Evolutionary conservation across 306 rosid species (phyloP).

Genomic region (Inga leiocalycina): DNA sequence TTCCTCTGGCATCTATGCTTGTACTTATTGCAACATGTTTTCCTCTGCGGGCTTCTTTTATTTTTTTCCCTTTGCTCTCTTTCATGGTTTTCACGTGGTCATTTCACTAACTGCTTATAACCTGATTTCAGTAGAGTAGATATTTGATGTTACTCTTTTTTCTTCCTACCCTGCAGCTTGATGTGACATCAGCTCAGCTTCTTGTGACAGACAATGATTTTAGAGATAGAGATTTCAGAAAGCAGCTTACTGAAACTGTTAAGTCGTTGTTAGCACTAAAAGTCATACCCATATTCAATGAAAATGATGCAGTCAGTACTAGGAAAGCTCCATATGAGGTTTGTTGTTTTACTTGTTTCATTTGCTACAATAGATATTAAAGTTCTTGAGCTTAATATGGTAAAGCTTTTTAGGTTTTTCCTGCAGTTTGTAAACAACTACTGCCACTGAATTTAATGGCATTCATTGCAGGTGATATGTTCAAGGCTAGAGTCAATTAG

Average conservation of each 20-base stretch:
- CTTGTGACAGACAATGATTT: constrained; percentile 96
- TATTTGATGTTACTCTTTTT: constrained; percentile 31
- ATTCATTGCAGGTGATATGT: constrained; percentile 13
- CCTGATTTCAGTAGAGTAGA: neutral
- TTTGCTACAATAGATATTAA: constrained; percentile 10
- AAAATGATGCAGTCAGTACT: constrained; percentile 96
- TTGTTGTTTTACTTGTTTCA: constrained; percentile 30
- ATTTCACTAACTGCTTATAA: constrained; percentile 16
- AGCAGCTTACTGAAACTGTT: constrained; percentile 80
- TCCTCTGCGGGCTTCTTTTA: neutral
- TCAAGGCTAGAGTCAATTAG: constrained; percentile 25
- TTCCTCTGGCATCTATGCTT: neutral
- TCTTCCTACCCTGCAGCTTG: constrained; percentile 64
- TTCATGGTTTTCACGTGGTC: neutral
- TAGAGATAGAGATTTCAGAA: constrained; percentile 89
- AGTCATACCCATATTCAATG: constrained; percentile 91
- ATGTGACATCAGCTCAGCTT: constrained; percentile 91
- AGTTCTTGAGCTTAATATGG: constrained; percentile 18
- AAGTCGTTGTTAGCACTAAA: constrained; percentile 66
- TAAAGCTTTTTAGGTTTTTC: neutral
- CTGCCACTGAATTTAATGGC: constrained; percentile 8
- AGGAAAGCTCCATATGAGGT: constrained; percentile 99
- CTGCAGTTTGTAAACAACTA: neutral
- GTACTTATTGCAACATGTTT: constrained; percentile 1
- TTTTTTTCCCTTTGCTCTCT: neutral